These are phyloP conservation scores for Tricholoma bakamatsutake DNA, from an alignment of 768 basidiomycete genomes.

Conservation along the genomic window DNA sequence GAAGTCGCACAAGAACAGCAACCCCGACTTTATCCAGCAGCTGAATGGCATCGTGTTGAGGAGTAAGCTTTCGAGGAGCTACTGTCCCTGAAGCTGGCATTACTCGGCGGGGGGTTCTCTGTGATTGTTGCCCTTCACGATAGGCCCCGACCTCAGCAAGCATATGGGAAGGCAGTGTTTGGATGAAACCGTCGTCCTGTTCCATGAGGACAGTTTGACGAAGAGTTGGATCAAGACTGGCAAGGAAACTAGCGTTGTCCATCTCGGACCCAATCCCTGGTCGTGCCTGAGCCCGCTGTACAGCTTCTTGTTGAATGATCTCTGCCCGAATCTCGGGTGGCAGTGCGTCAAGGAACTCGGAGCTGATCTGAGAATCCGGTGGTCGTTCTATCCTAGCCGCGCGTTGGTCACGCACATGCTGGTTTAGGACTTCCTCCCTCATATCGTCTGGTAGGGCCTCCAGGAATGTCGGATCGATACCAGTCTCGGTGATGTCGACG, in stretches of 20 bases:
- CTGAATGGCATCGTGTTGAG: constrained; percentile 83
- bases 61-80: constrained; percentile 42
- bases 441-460: constrained; percentile 98
- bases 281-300: constrained; percentile 68
- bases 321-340: constrained; percentile 96
- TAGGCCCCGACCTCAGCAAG: constrained; percentile 76
- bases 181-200: constrained; percentile 80
- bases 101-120: constrained; percentile 26
- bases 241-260: constrained; percentile 88
- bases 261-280: constrained; percentile 63
- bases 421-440: constrained; percentile 96
- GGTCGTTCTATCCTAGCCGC: constrained; percentile 70
- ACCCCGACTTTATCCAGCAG: constrained; percentile 88
- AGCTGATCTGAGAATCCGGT: constrained; percentile 83
- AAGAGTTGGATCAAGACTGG: constrained; percentile 82
- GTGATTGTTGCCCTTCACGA: constrained; percentile 46
- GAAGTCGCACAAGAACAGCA: constrained; percentile 81
- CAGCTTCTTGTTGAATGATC: constrained; percentile 90
- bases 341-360: constrained; percentile 93
- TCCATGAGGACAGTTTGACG: constrained; percentile 90
- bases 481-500: constrained; percentile 97
- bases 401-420: constrained; percentile 90
- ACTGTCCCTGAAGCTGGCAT: constrained; percentile 20
- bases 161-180: constrained; percentile 78
- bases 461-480: constrained; percentile 96